These are phyloP conservation scores for Scutellaria barbata DNA, from an alignment of 257 asterid genomes.

Conservation along the genomic window DNA sequence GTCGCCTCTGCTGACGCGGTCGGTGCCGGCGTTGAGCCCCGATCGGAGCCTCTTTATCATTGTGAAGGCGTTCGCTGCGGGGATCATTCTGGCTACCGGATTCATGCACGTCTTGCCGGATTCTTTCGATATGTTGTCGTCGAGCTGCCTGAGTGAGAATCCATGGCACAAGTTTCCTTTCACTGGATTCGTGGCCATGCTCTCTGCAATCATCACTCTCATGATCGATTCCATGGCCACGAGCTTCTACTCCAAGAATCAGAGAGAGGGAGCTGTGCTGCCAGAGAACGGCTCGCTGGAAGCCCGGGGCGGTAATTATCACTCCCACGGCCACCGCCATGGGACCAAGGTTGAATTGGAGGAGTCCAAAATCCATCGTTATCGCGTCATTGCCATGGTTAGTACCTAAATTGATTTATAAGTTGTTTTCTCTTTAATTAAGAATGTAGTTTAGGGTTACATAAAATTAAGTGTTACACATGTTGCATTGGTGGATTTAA, in stretches of 20 bases:
- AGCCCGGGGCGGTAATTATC: background rate
- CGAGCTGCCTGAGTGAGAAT: conserved; percentile 50
- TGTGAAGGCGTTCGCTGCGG: conserved; percentile 62
- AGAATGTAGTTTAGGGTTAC: too few relatives aligned
- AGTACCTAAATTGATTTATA: conserved; percentile 18
- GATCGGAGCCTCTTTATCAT: conserved; percentile 48
- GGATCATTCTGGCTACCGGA: conserved; percentile 63
- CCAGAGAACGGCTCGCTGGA: conserved; percentile 30
- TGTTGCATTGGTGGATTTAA: too few relatives aligned
- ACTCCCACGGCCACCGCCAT: conserved; percentile 47
- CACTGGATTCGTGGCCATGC: conserved; percentile 63
- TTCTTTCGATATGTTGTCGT: conserved; percentile 60
- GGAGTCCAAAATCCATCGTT: conserved; percentile 52
- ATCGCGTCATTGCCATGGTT: conserved; percentile 66
- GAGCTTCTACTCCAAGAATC: conserved; percentile 50
- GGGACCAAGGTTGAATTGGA: conserved; percentile 36
- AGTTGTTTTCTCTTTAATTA: background rate
- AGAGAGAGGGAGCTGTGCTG: conserved; percentile 24
- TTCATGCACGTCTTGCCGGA: conserved; percentile 73
- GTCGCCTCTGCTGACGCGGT: conserved; percentile 48
- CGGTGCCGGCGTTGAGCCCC: conserved; percentile 53
- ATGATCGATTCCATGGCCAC: conserved; percentile 67
- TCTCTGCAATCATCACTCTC: conserved; percentile 56
- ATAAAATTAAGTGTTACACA: too few relatives aligned
- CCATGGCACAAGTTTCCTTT: conserved; percentile 72